phyloP scores from a whole-genome alignment of 768 basidiomycete species.

The Harrya chromipes region DNA sequence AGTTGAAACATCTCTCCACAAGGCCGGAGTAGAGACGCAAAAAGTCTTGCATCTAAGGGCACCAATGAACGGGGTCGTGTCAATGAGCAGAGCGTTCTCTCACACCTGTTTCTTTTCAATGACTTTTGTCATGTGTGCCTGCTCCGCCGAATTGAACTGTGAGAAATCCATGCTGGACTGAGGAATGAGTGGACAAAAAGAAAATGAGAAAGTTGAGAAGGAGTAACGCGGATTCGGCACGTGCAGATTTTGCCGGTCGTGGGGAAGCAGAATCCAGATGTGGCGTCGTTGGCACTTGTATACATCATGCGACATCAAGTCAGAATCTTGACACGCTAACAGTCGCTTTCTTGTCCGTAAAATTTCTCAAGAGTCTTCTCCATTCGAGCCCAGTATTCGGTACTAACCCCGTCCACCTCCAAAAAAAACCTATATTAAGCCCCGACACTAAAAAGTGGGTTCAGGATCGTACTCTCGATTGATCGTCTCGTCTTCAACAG shows the following conservation, averaged over 20 bases:
- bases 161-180: slow-evolving; percentile 79
- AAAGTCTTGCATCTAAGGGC: slow-evolving; percentile 93
- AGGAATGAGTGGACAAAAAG: neutral
- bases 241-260: slow-evolving; percentile 11
- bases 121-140: slow-evolving; percentile 92
- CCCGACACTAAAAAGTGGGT: slow-evolving; percentile 18
- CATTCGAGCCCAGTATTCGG: neutral
- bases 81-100: neutral
- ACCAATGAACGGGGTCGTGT: slow-evolving; percentile 1
- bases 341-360: no score
- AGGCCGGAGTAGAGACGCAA: slow-evolving; percentile 91
- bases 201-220: neutral
- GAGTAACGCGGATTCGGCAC: slow-evolving; percentile 1
- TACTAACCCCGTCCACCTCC: slow-evolving; percentile 10
- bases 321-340: no score
- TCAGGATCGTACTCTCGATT: neutral
- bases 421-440: slow-evolving; percentile 14
- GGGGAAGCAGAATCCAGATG: neutral
- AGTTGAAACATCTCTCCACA: slow-evolving; percentile 93
- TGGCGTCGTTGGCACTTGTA: no score
- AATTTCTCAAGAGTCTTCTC: neutral
- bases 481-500: slow-evolving; percentile 18
- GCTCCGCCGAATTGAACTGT: slow-evolving; percentile 82
- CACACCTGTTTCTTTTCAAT: slow-evolving; percentile 96
- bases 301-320: no score